Conservation (phyloP, 805 yeast species). For the Pichia rugopelliculosa region DNA sequence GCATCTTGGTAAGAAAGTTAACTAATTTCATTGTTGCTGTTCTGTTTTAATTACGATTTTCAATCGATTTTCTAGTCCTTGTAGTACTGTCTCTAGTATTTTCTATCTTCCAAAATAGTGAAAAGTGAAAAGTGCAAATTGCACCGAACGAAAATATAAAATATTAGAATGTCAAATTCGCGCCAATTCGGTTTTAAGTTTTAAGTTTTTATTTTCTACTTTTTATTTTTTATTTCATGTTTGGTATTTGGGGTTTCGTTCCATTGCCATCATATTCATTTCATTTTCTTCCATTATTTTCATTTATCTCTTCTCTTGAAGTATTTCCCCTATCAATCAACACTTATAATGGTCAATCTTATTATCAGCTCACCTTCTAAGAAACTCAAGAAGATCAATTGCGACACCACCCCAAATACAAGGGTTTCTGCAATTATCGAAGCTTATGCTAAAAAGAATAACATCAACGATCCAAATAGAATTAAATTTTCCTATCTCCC, state of each 20-base stretch:
- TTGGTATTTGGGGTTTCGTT: too few species aligned
- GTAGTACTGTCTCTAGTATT: too few species aligned
- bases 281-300: not conserved
- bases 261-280: not conserved
- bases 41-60: not conserved
- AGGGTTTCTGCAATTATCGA: slow-evolving; percentile 31
- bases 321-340: too few species aligned
- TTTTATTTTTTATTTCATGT: too few species aligned
- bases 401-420: slow-evolving; percentile 32
- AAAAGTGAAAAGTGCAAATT: too few species aligned
- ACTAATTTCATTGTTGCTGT: slow-evolving; percentile 50
- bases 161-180: too few species aligned
- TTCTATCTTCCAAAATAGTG: too few species aligned
- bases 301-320: not conserved
- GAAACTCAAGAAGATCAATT: slow-evolving; percentile 41
- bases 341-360: slow-evolving; percentile 43
- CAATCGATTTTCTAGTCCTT: too few species aligned
- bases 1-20: slow-evolving; percentile 74
- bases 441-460: slow-evolving; percentile 34
- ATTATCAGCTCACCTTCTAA: slow-evolving; percentile 57
- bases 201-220: too few species aligned
- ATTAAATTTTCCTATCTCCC: slow-evolving; percentile 43
- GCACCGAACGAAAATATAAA: not conserved
- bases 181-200: too few species aligned
- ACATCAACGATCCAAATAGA: slow-evolving; percentile 37